These are phyloP conservation scores for Yarrowia porcina DNA, from an alignment of 805 yeast species.

Conservation along the genomic window DNA sequence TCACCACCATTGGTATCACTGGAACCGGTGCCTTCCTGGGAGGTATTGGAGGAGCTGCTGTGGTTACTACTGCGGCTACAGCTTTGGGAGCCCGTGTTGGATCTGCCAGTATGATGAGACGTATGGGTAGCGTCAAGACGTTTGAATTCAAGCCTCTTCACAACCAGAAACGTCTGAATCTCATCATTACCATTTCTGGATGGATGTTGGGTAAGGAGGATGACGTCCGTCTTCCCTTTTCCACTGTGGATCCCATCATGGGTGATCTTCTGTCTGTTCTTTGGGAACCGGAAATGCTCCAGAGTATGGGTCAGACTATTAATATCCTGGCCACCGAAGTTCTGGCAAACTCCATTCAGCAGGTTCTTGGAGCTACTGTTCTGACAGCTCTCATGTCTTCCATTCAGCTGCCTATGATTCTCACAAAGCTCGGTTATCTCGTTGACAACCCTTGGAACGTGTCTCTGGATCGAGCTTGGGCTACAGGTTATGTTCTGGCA, in stretches of 20 bases:
- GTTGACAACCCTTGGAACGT: constrained; percentile 98
- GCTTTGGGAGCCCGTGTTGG: constrained; percentile 91
- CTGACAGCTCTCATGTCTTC: constrained; percentile 89
- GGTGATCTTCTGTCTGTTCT: constrained; percentile 88
- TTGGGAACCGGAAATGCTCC: constrained; percentile 98
- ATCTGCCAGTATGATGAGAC: constrained; percentile 71
- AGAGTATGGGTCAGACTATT: constrained; percentile 94
- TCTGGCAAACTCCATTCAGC: constrained; percentile 88
- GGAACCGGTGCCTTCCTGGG: constrained; percentile 94
- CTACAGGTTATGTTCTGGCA: constrained; percentile 86
- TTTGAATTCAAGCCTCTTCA: constrained; percentile 92
- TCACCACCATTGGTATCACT: constrained; percentile 87
- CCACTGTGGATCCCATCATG: constrained; percentile 96
- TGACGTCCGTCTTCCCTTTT: constrained; percentile 93
- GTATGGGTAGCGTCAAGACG: constrained; percentile 89
- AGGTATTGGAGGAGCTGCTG: constrained; percentile 94
- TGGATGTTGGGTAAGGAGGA: constrained; percentile 97
- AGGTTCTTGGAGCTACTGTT: constrained; percentile 87
- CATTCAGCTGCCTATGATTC: constrained; percentile 85
- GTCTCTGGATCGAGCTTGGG: constrained; percentile 94
- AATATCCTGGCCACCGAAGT: constrained; percentile 91
- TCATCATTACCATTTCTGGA: constrained; percentile 87
- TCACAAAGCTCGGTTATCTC: constrained; percentile 82
- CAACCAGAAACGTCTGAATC: constrained; percentile 81
- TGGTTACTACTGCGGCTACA: constrained; percentile 88